Conservation (phyloP, 768 basidiomycete species). For the Kwoniella europaea region DNA sequence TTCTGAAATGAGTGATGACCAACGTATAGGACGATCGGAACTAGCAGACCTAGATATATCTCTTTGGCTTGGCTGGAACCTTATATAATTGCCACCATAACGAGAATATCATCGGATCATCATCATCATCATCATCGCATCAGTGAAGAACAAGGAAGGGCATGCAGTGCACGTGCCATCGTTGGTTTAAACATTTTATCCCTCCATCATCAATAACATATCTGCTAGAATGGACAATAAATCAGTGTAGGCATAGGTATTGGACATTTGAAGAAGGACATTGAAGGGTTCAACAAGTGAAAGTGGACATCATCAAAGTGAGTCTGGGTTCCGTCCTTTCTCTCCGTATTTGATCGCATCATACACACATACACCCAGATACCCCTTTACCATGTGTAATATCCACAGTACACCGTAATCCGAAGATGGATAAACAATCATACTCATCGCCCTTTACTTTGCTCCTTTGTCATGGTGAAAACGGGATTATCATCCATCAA, state of each 20-base stretch:
- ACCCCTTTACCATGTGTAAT: conserved; percentile 1
- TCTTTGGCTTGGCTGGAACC: not conserved
- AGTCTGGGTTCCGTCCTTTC: not conserved
- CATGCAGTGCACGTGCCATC: no score
- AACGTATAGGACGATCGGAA: not conserved
- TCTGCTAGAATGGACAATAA: no score
- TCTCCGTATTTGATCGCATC: not conserved
- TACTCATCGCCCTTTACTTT: not conserved
- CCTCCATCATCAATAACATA: no score
- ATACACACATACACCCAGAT: not conserved
- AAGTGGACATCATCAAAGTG: not conserved
- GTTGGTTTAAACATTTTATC: no score
- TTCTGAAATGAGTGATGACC: not conserved
- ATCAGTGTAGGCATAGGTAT: no score
- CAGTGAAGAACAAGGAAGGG: no score
- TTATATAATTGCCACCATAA: not conserved
- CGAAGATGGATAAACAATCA: not conserved
- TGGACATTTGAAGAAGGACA: no score
- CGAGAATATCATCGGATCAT: no score
- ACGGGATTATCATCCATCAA: conserved; percentile 1
- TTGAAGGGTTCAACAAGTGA: no score
- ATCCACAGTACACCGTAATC: conserved; percentile 1
- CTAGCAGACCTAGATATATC: not conserved
- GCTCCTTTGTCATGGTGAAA: conserved; percentile 15
- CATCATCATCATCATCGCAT: no score